phyloP scores from a whole-genome alignment of 2,329 filamentous ascomycete species.

The Ophioceras dolichostomum region DNA sequence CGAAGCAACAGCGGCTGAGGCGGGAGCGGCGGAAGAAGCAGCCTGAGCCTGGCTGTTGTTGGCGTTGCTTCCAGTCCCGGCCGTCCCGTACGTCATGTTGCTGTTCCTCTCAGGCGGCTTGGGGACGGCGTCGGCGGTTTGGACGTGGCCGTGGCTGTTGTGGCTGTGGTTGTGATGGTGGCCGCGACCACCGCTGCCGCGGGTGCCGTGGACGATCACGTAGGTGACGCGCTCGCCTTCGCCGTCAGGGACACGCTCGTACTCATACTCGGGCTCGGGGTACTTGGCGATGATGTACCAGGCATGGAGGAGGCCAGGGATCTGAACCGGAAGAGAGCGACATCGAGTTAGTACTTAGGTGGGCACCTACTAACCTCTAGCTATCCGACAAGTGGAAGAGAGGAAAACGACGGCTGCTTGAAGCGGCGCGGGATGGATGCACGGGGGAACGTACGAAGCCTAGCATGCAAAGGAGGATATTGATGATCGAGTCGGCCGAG shows the following conservation, averaged over 20 bases:
- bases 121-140: slow-evolving; percentile 17
- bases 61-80: slow-evolving; percentile 12
- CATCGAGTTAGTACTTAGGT: too few species aligned
- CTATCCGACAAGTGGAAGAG: too few species aligned
- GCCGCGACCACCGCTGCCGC: slow-evolving; percentile 18
- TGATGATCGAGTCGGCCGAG: slow-evolving; percentile 85
- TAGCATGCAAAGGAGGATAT: slow-evolving; percentile 76
- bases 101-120: slow-evolving; percentile 19
- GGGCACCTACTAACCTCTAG: too few species aligned
- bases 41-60: slow-evolving; percentile 4
- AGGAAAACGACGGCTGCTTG: too few species aligned
- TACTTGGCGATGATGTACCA: slow-evolving; percentile 97
- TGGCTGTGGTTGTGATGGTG: too few species aligned
- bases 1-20: slow-evolving; percentile 12
- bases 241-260: slow-evolving; percentile 49
- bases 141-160: slow-evolving; percentile 22
- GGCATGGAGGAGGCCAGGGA: slow-evolving; percentile 84
- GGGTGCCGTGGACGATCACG: slow-evolving; percentile 54
- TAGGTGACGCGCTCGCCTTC: slow-evolving; percentile 56
- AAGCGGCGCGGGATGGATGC: too few species aligned
- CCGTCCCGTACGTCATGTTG: slow-evolving; percentile 35
- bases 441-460: slow-evolving; percentile 52
- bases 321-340: slow-evolving; percentile 21
- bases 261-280: slow-evolving; percentile 63
- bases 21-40: slow-evolving; percentile 16